Percentiles rank a stretch among this genome's conserved stretches.
These are phyloP conservation scores for Psophocarpus tetragonolobus DNA, from an alignment of 306 rosid species.

Conservation along the genomic window DNA sequence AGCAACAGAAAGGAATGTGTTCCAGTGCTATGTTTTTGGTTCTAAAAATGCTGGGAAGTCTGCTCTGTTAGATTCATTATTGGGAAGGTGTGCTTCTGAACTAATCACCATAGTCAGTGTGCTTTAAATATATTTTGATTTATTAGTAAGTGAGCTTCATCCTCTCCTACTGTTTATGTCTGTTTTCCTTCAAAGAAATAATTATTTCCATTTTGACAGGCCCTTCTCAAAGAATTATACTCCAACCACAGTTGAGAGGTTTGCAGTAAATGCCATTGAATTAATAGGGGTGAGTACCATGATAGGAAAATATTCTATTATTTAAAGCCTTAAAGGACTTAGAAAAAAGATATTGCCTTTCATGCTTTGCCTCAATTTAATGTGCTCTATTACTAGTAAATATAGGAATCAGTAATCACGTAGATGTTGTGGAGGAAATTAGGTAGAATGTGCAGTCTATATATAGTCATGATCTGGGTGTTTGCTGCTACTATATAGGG, in stretches of 20 bases:
- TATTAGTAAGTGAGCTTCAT: background rate
- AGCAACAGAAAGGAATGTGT: conserved; percentile 74
- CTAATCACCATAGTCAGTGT: conserved; percentile 24
- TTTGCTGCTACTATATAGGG: conserved; percentile 51
- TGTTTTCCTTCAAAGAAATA: conserved; percentile 33
- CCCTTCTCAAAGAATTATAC: conserved; percentile 63
- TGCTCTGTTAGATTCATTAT: conserved; percentile 70
- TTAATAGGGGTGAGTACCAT: conserved; percentile 69
- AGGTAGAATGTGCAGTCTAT: conserved; percentile 21
- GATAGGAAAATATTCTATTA: conserved; percentile 21
- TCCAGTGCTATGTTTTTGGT: conserved; percentile 95
- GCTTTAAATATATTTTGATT: conserved; percentile 28
- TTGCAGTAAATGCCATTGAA: conserved; percentile 66
- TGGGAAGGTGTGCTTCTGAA: conserved; percentile 70
- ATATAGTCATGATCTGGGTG: conserved; percentile 34
- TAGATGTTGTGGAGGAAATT: conserved; percentile 26
- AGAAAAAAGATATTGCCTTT: conserved; percentile 10
- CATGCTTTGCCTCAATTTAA: conserved; percentile 11
- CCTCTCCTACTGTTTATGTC: conserved; percentile 28
- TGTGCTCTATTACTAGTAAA: conserved; percentile 4
- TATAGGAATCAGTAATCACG: conserved; percentile 4
- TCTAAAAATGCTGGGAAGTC: conserved; percentile 85
- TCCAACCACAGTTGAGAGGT: conserved; percentile 62
- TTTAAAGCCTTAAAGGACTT: conserved; percentile 14
- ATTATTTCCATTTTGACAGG: conserved; percentile 48